Evolutionary conservation across 192 early-diverging fungal species (phyloP).

Genomic region (Entophlyctis luteolus): DNA sequence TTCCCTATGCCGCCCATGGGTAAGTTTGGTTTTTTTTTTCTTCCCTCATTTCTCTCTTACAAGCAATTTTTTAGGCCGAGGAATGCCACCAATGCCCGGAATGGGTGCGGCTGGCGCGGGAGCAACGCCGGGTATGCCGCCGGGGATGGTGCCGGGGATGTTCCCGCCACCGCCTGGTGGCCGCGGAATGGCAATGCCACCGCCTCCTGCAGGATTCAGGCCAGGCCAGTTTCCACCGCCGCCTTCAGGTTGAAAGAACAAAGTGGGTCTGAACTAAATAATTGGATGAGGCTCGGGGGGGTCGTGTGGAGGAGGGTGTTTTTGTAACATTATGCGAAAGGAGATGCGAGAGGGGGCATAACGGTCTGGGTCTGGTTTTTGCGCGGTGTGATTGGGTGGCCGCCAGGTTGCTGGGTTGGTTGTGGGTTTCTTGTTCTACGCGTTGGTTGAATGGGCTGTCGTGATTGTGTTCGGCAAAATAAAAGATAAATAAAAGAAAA

Average conservation of each 20-base stretch:
- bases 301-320: neutral
- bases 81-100: constrained; percentile 36
- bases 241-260: neutral
- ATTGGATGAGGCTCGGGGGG: neutral
- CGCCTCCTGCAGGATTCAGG: constrained; percentile 35
- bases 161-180: neutral
- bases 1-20: too few relatives aligned
- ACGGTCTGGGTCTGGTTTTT: neutral
- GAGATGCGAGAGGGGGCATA: too few relatives aligned
- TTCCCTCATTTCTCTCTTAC: too few relatives aligned
- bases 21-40: too few relatives aligned
- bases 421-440: too few relatives aligned
- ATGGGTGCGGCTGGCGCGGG: too few relatives aligned
- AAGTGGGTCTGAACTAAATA: neutral
- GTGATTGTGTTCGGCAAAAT: too few relatives aligned
- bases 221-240: constrained; percentile 1
- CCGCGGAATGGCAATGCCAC: constrained; percentile 47
- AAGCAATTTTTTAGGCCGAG: too few relatives aligned
- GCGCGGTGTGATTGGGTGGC: too few relatives aligned
- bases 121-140: constrained; percentile 54
- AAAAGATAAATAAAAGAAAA: neutral
- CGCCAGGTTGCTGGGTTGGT: too few relatives aligned
- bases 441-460: too few relatives aligned
- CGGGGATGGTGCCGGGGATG: constrained; percentile 23
- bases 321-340: neutral